Evolutionary conservation across 179 eudicot genomes (phyloP).

Genomic region (Silene noctiflora): DNA sequence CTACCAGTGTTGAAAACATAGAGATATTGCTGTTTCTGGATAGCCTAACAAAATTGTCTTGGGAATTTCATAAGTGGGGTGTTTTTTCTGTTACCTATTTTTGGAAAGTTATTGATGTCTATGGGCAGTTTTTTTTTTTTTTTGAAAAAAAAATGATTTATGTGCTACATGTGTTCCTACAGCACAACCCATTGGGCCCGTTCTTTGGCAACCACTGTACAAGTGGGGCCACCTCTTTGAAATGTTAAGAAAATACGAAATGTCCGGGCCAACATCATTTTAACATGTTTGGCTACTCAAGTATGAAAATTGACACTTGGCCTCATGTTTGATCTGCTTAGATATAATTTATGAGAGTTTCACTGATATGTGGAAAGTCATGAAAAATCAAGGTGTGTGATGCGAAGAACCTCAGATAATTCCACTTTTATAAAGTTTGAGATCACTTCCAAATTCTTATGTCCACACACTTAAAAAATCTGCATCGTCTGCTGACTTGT

Average conservation of each 20-base stretch:
- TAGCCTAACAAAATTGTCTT: background rate
- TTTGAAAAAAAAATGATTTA: background rate
- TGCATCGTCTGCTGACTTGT: background rate
- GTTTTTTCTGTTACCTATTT: background rate
- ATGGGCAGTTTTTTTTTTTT: background rate
- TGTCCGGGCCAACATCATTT: constrained; percentile 1
- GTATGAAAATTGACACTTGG: background rate
- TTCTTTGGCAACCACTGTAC: background rate
- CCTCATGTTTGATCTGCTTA: background rate
- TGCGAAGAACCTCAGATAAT: background rate
- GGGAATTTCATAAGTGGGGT: background rate
- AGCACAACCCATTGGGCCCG: background rate
- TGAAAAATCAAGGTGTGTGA: background rate
- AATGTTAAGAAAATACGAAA: background rate
- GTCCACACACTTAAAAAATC: background rate
- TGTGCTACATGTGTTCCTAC: background rate
- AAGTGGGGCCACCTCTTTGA: background rate
- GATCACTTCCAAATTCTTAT: background rate
- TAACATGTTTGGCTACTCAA: background rate
- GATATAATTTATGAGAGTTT: background rate
- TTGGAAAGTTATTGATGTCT: background rate
- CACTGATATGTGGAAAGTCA: background rate
- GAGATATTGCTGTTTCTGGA: background rate
- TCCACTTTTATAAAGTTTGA: background rate
- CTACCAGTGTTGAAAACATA: background rate